Percentiles rank a stretch among this genome's conserved stretches.
phyloP scores from a whole-genome alignment of 768 basidiomycete species.

The Leccinum rimulosum region DNA sequence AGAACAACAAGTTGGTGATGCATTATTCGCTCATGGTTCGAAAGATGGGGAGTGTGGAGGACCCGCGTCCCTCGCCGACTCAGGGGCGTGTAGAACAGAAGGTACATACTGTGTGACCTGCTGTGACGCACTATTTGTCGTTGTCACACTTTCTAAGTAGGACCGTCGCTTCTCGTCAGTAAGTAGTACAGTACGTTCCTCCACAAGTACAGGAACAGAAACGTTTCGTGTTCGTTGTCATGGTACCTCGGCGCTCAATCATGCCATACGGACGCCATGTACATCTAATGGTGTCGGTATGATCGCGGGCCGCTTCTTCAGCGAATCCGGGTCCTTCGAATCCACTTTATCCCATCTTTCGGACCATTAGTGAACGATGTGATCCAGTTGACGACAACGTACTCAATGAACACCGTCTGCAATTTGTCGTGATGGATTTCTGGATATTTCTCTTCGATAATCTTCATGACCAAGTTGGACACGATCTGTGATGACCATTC shows the following conservation, averaged over 20 bases:
- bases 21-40: no score
- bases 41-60: no score
- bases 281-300: neutral
- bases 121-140: no score
- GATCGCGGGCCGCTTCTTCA: constrained; percentile 20
- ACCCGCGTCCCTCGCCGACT: no score
- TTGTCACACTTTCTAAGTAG: no score
- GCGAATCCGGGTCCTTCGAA: constrained; percentile 19
- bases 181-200: neutral
- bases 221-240: constrained; percentile 7
- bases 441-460: constrained; percentile 58
- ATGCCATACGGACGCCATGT: neutral
- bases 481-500: constrained; percentile 46
- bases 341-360: constrained; percentile 12
- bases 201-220: constrained; percentile 9
- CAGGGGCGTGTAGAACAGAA: no score
- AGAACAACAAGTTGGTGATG: no score
- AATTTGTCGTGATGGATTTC: constrained; percentile 68
- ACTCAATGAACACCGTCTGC: constrained; percentile 58
- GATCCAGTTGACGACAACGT: constrained; percentile 22
- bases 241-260: constrained; percentile 1
- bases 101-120: no score
- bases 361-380: no score
- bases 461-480: constrained; percentile 57
- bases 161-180: no score